Conservation (phyloP, 2,329 filamentous ascomycete genomes). For the Septoria petroselini region DNA sequence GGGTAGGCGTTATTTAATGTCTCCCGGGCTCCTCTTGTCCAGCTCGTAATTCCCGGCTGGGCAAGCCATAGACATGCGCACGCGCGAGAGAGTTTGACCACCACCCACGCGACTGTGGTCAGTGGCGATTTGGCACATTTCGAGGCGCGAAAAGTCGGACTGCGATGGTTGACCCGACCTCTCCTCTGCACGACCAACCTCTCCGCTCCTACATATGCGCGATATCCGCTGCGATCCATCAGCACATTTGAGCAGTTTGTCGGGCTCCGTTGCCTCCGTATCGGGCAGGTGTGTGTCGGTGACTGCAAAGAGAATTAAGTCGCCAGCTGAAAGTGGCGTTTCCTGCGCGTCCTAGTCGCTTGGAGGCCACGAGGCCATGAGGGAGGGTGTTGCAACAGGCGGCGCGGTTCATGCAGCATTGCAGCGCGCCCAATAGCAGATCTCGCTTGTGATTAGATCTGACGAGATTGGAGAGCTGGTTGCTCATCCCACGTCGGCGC, state of each 20-base stretch:
- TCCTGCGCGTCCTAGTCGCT: background rate
- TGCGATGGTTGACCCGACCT: too few species aligned
- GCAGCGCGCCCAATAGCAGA: constrained; percentile 7
- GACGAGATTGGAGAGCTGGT: constrained; percentile 12
- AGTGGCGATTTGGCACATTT: background rate
- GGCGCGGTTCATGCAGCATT: constrained; percentile 1
- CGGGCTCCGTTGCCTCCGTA: too few species aligned
- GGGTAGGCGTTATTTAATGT: constrained; percentile 2
- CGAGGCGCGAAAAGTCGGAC: too few species aligned
- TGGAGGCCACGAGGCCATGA: constrained; percentile 6
- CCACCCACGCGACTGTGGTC: constrained; percentile 9
- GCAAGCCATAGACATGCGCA: constrained; percentile 7
- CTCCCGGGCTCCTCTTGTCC: constrained; percentile 1
- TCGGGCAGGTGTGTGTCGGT: too few species aligned
- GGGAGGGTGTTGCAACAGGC: background rate
- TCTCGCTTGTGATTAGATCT: constrained; percentile 13
- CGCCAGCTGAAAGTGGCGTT: constrained; percentile 2
- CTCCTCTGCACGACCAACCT: too few species aligned
- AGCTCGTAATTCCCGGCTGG: constrained; percentile 12
- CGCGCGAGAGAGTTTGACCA: constrained; percentile 2
- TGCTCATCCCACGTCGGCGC: background rate
- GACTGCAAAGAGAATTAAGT: too few species aligned
- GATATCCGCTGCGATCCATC: too few species aligned
- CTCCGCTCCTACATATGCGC: too few species aligned
- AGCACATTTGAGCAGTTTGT: too few species aligned